These are phyloP conservation scores for Solanum aculeatissimum DNA, from an alignment of 305 asterid species.

Conservation along the genomic window DNA sequence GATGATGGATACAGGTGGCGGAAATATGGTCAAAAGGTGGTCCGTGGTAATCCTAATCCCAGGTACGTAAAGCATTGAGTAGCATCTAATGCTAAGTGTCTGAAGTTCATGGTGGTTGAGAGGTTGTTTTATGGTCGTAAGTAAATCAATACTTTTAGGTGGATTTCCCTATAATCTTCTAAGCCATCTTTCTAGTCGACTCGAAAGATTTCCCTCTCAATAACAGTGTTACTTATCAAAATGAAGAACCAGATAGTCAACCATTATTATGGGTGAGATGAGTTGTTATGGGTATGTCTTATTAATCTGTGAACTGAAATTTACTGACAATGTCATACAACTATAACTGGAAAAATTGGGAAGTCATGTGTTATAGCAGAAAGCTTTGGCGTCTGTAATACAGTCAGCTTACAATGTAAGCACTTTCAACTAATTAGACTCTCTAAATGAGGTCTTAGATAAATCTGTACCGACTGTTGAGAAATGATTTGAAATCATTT, in stretches of 20 bases:
- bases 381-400: neutral
- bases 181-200: neutral
- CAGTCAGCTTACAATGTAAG: neutral
- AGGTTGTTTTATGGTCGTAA: neutral
- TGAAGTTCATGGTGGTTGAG: neutral
- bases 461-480: neutral
- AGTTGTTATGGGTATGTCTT: neutral
- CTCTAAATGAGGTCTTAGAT: neutral
- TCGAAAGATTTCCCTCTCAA: neutral
- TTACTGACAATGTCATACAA: neutral
- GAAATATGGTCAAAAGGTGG: slow-evolving; percentile 97
- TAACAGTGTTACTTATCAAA: neutral
- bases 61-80: slow-evolving; percentile 32
- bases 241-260: neutral
- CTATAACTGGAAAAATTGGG: neutral
- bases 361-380: neutral
- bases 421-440: neutral
- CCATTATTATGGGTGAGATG: neutral
- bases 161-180: neutral
- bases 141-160: neutral
- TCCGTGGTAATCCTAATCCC: slow-evolving; percentile 97
- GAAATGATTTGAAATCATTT: neutral
- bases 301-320: neutral
- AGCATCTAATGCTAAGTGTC: neutral
- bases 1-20: slow-evolving; percentile 99